A percentile compares a stretch with the other conserved stretches of the same genome.
Evolutionary conservation across 2,329 filamentous ascomycete genomes (phyloP).

Genomic region (Penicillium olsonii): DNA sequence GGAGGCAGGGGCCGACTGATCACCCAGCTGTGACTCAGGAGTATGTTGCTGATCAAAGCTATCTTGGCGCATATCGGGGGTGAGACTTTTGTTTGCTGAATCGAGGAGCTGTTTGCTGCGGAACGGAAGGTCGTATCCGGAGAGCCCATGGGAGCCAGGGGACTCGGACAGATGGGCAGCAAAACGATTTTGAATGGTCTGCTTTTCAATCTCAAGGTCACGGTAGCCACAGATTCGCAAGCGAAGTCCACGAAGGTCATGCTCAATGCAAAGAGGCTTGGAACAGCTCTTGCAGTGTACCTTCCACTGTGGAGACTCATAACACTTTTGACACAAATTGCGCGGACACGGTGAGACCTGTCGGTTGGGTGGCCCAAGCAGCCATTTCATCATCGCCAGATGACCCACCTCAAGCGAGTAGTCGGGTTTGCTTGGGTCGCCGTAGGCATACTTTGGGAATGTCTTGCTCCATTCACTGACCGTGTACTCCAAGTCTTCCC

Average conservation of each 20-base stretch:
- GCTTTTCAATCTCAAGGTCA: slow-evolving; percentile 55
- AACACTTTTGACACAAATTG: slow-evolving; percentile 60
- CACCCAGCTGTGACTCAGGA: slow-evolving; percentile 19
- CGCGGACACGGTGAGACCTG: slow-evolving; percentile 54
- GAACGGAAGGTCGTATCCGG: slow-evolving; percentile 32
- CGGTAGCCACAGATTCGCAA: slow-evolving; percentile 60
- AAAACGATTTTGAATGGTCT: slow-evolving; percentile 37
- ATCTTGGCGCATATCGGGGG: slow-evolving; percentile 34
- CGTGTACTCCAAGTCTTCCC: slow-evolving; percentile 57
- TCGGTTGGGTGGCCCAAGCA: slow-evolving; percentile 51
- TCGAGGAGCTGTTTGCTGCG: slow-evolving; percentile 31
- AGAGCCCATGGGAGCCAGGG: slow-evolving; percentile 14
- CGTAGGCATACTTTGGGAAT: slow-evolving; percentile 43
- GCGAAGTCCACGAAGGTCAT: slow-evolving; percentile 59
- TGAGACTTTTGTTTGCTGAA: slow-evolving; percentile 39
- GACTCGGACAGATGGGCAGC: slow-evolving; percentile 19
- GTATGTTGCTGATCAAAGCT: slow-evolving; percentile 26
- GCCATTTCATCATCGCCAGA: slow-evolving; percentile 47
- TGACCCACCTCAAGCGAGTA: slow-evolving; percentile 43
- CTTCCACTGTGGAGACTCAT: slow-evolving; percentile 60
- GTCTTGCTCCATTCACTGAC: slow-evolving; percentile 44
- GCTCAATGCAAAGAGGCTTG: slow-evolving; percentile 59
- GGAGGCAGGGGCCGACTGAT: slow-evolving; percentile 21
- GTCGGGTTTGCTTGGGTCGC: slow-evolving; percentile 41
- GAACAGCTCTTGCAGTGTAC: slow-evolving; percentile 61